These are phyloP conservation scores for Yarrowia alimentaria DNA, from an alignment of 805 yeast genomes.

Conservation along the genomic window DNA sequence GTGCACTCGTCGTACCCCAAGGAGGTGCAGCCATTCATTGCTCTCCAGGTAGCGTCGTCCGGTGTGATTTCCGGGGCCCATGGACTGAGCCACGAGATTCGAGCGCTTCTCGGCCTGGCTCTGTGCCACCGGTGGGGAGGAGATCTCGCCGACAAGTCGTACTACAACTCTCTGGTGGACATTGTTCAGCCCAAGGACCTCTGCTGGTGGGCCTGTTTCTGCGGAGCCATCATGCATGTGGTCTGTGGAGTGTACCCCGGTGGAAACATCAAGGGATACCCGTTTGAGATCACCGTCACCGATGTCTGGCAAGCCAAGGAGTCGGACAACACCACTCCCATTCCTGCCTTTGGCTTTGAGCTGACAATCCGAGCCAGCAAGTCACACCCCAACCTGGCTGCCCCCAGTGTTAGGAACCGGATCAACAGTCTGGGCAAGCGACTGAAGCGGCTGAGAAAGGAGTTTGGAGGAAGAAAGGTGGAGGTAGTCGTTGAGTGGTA, in stretches of 20 bases:
- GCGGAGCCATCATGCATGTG: constrained; percentile 72
- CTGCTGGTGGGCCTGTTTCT: constrained; percentile 70
- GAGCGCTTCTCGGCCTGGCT: constrained; percentile 71
- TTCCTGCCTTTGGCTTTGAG: constrained; percentile 31
- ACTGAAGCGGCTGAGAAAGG: constrained; percentile 52
- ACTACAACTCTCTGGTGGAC: constrained; percentile 40
- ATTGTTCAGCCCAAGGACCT: constrained; percentile 43
- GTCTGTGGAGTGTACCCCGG: constrained; percentile 81
- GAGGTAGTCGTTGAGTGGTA: constrained; percentile 31
- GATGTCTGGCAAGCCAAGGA: constrained; percentile 28
- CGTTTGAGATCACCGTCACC: constrained; percentile 32
- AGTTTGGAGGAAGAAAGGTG: constrained; percentile 33
- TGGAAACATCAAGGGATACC: constrained; percentile 62
- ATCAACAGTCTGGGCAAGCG: constrained; percentile 60
- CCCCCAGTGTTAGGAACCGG: constrained; percentile 45
- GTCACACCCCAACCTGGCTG: constrained; percentile 32
- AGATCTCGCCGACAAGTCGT: constrained; percentile 54
- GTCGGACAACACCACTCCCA: constrained; percentile 3
- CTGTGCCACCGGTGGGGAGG: constrained; percentile 83
- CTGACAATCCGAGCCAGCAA: constrained; percentile 33
- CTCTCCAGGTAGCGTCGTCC: constrained; percentile 67
- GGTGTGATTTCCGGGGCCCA: constrained; percentile 75
- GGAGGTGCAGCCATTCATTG: constrained; percentile 72
- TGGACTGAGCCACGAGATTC: constrained; percentile 67
- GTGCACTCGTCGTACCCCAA: constrained; percentile 75